These are phyloP conservation scores for Phytophthora megakarya DNA, from an alignment of 352 stramenopile species.

Conservation along the genomic window DNA sequence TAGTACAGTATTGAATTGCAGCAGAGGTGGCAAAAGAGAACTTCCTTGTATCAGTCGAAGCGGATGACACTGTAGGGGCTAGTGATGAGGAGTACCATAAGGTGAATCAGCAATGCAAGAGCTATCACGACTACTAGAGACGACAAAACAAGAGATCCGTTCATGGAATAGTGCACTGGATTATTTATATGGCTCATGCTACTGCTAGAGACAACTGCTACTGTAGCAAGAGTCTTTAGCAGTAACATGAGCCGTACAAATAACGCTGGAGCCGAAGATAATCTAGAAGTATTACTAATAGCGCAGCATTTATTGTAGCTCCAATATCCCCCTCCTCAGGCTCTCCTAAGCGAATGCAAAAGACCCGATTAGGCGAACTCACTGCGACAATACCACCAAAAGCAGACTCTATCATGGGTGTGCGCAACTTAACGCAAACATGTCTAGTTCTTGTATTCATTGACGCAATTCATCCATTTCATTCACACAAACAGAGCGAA, in stretches of 20 bases:
- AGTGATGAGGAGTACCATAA: slow-evolving; percentile 24
- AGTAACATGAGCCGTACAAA: slow-evolving; percentile 1
- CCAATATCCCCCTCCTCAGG: slow-evolving; percentile 1
- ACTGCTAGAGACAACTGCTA: too few relatives aligned
- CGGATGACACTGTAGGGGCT: neutral
- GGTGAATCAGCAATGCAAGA: slow-evolving; percentile 58
- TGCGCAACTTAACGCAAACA: too few relatives aligned
- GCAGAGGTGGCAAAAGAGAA: too few relatives aligned
- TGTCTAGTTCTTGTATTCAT: slow-evolving; percentile 18
- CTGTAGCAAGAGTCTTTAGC: neutral
- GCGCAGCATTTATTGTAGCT: neutral
- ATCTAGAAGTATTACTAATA: slow-evolving; percentile 13
- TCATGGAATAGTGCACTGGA: too few relatives aligned
- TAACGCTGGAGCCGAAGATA: slow-evolving; percentile 12
- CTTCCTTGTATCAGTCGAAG: too few relatives aligned
- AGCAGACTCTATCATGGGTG: neutral
- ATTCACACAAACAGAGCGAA: slow-evolving; percentile 37
- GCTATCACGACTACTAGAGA: slow-evolving; percentile 54
- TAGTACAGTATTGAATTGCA: too few relatives aligned
- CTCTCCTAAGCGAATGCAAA: slow-evolving; percentile 40
- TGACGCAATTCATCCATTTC: slow-evolving; percentile 31
- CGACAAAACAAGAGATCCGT: slow-evolving; percentile 76
- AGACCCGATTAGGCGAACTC: slow-evolving; percentile 29
- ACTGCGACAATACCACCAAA: slow-evolving; percentile 1
- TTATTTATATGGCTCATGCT: too few relatives aligned